Conservation (phyloP, 2,329 filamentous ascomycete genomes). For the Setomelanomma holmii region DNA sequence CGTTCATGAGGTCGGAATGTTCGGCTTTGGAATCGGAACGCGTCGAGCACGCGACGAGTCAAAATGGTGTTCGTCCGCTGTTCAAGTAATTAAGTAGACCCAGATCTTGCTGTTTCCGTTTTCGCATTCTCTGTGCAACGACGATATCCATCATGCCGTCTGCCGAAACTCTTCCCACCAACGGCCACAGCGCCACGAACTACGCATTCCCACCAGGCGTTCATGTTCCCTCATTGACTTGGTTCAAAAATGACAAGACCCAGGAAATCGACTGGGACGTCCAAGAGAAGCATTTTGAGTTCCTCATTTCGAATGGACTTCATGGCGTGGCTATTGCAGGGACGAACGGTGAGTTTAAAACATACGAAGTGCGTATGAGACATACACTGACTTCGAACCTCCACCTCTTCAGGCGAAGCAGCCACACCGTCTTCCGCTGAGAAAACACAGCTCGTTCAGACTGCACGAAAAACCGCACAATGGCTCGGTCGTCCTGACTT, state of each 20-base stretch:
- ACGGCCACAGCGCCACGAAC: constrained; percentile 34
- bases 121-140: neutral
- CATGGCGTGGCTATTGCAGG: constrained; percentile 58
- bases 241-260: constrained; percentile 56
- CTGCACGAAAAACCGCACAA: constrained; percentile 47
- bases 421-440: constrained; percentile 50
- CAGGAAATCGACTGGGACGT: constrained; percentile 65
- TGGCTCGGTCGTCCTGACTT: constrained; percentile 42
- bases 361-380: no score
- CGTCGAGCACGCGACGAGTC: constrained; percentile 14
- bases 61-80: constrained; percentile 24
- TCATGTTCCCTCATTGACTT: constrained; percentile 65
- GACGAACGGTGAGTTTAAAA: constrained; percentile 56
- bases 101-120: neutral
- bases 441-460: constrained; percentile 50
- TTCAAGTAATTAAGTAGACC: neutral
- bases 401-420: no score
- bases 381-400: no score
- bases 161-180: constrained; percentile 33
- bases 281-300: constrained; percentile 62
- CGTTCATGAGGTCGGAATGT: constrained; percentile 21
- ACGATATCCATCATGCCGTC: constrained; percentile 35
- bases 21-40: constrained; percentile 24
- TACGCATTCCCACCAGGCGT: constrained; percentile 59
- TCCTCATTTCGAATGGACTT: constrained; percentile 61